Evolutionary conservation across 2,329 filamentous ascomycete species (phyloP).

Genomic region (Phialophora macrospora): DNA sequence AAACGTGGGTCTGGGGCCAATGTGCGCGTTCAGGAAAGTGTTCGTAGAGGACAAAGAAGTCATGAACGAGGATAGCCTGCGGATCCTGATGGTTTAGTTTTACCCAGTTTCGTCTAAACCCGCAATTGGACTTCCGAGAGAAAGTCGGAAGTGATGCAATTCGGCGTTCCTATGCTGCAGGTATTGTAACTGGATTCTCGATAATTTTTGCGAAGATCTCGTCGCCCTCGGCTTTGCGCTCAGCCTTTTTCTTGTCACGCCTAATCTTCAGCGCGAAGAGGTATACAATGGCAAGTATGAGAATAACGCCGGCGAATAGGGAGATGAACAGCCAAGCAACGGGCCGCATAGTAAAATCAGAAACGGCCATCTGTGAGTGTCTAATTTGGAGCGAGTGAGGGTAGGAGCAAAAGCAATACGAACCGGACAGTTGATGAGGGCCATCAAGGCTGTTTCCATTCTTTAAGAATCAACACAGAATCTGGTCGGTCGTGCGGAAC

Average conservation of each 20-base stretch:
- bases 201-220: constrained; percentile 28
- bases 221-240: constrained; percentile 25
- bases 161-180: background rate
- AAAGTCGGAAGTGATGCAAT: background rate
- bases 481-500: background rate
- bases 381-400: background rate
- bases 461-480: background rate
- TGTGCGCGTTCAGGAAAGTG: background rate
- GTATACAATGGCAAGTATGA: constrained; percentile 31
- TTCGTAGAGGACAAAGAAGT: background rate
- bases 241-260: constrained; percentile 23
- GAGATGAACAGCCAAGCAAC: constrained; percentile 31
- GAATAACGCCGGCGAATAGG: constrained; percentile 28
- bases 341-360: constrained; percentile 24
- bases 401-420: background rate
- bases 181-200: constrained; percentile 22
- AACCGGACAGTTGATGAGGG: background rate
- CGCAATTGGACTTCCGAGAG: background rate
- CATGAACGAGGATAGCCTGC: background rate
- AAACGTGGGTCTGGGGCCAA: background rate
- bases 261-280: constrained; percentile 26
- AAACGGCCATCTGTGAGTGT: constrained; percentile 18
- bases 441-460: background rate
- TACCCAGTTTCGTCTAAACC: background rate
- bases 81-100: background rate